phyloP scores from a whole-genome alignment of 2,329 filamentous ascomycete genomes.

The Fusarium equiseti region DNA sequence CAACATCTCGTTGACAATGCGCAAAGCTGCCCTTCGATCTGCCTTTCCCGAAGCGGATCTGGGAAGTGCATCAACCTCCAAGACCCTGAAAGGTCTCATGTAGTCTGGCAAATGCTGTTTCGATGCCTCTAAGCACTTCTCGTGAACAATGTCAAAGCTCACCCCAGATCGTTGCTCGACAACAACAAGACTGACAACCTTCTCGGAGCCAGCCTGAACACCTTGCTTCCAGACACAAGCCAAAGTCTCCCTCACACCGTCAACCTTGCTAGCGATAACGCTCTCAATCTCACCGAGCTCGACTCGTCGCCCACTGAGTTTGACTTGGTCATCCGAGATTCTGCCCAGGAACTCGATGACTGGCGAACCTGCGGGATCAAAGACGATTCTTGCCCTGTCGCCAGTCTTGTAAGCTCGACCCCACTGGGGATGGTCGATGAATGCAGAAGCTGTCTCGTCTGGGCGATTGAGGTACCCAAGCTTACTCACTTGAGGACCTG shows the following conservation, averaged over 20 bases:
- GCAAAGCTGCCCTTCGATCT: conserved; percentile 9
- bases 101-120: conserved; percentile 11
- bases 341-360: conserved; percentile 21
- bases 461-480: conserved; percentile 24
- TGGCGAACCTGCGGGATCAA: not conserved
- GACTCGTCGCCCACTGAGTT: conserved; percentile 28
- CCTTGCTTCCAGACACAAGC: conserved; percentile 21
- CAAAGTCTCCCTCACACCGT: not conserved
- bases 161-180: not conserved
- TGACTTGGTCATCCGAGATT: conserved; percentile 30
- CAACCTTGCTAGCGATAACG: conserved; percentile 4
- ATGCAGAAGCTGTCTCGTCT: conserved; percentile 5
- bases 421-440: not conserved
- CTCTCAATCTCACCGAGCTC: conserved; percentile 32
- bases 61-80: not conserved
- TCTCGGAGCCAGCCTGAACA: conserved; percentile 7
- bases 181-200: conserved; percentile 16
- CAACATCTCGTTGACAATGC: not conserved
- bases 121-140: not conserved
- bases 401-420: conserved; percentile 19
- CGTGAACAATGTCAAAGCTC: not conserved
- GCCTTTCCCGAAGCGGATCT: conserved; percentile 22
- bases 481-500: conserved; percentile 18
- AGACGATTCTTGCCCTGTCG: conserved; percentile 17
- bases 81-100: conserved; percentile 25